Percentiles rank a stretch among this genome's conserved stretches.
Evolutionary conservation across 306 rosid species (phyloP).

Genomic region (Vigna reflexopilosa): DNA sequence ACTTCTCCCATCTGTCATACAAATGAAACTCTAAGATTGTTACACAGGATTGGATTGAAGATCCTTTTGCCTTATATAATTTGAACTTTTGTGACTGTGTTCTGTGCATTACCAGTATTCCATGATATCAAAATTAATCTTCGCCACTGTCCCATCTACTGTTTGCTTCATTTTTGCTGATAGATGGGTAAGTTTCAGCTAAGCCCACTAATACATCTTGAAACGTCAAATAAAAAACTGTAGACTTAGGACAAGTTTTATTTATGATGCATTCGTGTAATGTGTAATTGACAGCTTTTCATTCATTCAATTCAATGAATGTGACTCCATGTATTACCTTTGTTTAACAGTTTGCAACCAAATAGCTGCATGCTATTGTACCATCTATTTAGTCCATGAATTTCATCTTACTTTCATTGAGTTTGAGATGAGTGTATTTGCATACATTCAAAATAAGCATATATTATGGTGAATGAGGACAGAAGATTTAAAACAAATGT

Average conservation of each 20-base stretch:
- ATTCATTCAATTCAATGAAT: slow-evolving; percentile 31
- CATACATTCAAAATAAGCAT: slow-evolving; percentile 2
- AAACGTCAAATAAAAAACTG: slow-evolving; percentile 29
- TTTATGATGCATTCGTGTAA: slow-evolving; percentile 26
- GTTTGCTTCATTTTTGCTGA: slow-evolving; percentile 38
- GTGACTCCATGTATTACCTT: background rate
- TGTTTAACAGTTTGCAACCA: slow-evolving; percentile 14
- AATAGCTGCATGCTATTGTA: background rate
- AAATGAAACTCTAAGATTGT: slow-evolving; percentile 40
- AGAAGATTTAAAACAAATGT: background rate
- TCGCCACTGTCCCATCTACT: slow-evolving; percentile 48
- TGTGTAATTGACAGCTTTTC: slow-evolving; percentile 14
- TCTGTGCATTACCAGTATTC: slow-evolving; percentile 35
- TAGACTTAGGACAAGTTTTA: slow-evolving; percentile 10
- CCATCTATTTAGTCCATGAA: background rate
- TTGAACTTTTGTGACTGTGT: slow-evolving; percentile 21
- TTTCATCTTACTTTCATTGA: background rate
- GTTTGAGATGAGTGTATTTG: background rate
- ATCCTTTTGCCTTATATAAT: slow-evolving; percentile 24
- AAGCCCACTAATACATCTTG: slow-evolving; percentile 24
- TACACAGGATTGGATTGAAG: slow-evolving; percentile 46
- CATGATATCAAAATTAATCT: slow-evolving; percentile 46
- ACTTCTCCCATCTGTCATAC: slow-evolving; percentile 12
- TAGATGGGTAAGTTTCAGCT: slow-evolving; percentile 43
- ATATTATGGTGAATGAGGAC: slow-evolving; percentile 9